phyloP scores from a whole-genome alignment of 75 land plant species.

The Azolla pinnata region DNA sequence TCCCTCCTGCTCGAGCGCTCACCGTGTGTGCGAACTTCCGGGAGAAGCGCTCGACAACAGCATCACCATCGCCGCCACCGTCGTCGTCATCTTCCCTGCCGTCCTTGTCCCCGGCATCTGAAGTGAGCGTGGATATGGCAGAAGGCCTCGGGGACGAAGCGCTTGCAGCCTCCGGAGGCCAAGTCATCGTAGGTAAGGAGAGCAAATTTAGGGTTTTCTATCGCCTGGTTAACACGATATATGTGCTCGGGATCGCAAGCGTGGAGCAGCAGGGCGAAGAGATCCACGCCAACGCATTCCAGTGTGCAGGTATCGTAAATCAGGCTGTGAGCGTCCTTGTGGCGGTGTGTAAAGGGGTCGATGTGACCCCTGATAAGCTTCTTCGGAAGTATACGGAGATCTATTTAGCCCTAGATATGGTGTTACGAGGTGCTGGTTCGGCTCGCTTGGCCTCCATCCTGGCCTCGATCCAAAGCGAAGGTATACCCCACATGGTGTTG shows the following conservation, averaged over 20 bases:
- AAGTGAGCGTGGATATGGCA: background rate
- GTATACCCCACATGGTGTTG: conserved; percentile 75
- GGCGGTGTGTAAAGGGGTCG: conserved; percentile 89
- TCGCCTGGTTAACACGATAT: conserved; percentile 81
- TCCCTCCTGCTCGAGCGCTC: conserved; percentile 90
- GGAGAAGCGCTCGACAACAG: conserved; percentile 53
- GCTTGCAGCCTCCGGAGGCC: conserved; percentile 91
- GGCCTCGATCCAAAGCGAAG: conserved; percentile 69
- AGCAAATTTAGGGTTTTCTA: conserved; percentile 61
- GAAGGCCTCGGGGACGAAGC: conserved; percentile 81
- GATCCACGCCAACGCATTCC: conserved; percentile 50
- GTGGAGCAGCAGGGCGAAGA: conserved; percentile 40
- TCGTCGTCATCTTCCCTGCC: conserved; percentile 10
- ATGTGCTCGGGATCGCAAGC: conserved; percentile 84
- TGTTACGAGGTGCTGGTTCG: conserved; percentile 67
- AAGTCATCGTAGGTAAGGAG: conserved; percentile 85
- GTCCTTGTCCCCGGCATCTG: background rate
- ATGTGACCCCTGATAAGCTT: conserved; percentile 87
- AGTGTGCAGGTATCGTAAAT: conserved; percentile 76
- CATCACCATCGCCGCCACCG: conserved; percentile 21
- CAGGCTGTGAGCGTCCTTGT: conserved; percentile 93
- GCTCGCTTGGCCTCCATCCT: conserved; percentile 71
- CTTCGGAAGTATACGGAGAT: conserved; percentile 81
- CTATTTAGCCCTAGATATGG: conserved; percentile 91
- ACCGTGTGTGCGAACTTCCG: conserved; percentile 72